These are phyloP conservation scores for Batkoa obscura DNA, from an alignment of 371 early-diverging fungal species.

Conservation along the genomic window DNA sequence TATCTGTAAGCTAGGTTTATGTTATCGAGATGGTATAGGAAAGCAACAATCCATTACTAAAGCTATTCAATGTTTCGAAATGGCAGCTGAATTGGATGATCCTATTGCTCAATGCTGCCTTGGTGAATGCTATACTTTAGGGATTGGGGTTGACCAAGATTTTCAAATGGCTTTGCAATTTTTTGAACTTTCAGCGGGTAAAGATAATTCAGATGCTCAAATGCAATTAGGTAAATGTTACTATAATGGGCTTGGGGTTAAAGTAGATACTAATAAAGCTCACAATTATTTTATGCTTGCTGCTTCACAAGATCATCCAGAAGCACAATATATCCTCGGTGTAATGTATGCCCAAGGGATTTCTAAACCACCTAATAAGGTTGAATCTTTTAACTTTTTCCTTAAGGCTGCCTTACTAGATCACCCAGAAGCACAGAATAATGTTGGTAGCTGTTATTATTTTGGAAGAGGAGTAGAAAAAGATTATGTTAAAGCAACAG, in stretches of 20 bases:
- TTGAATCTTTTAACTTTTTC: constrained; percentile 44
- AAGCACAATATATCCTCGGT: constrained; percentile 17
- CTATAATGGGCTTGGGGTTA: constrained; percentile 24
- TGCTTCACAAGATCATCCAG: constrained; percentile 19
- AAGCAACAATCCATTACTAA: constrained; percentile 19
- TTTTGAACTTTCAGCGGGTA: constrained; percentile 54
- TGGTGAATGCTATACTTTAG: constrained; percentile 62
- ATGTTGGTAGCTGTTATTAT: constrained; percentile 60
- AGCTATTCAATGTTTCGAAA: constrained; percentile 23
- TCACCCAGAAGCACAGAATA: constrained; percentile 57
- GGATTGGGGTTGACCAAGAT: constrained; percentile 36
- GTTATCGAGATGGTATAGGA: constrained; percentile 18
- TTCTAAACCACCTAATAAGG: constrained; percentile 27
- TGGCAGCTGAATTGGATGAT: constrained; percentile 31
- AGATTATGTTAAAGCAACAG: constrained; percentile 28
- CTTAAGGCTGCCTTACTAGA: constrained; percentile 44
- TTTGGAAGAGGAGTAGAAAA: constrained; percentile 14
- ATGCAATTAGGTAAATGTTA: constrained; percentile 35
- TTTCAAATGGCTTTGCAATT: constrained; percentile 54
- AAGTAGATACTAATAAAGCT: constrained; percentile 33
- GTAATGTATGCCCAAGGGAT: constrained; percentile 43
- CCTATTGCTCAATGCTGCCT: constrained; percentile 64
- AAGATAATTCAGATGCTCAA: constrained; percentile 59
- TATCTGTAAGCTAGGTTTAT: constrained; percentile 24
- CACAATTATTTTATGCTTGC: constrained; percentile 45